Evolutionary conservation across 306 rosid genomes (phyloP).

Genomic region (Ammopiptanthus mongolicus): DNA sequence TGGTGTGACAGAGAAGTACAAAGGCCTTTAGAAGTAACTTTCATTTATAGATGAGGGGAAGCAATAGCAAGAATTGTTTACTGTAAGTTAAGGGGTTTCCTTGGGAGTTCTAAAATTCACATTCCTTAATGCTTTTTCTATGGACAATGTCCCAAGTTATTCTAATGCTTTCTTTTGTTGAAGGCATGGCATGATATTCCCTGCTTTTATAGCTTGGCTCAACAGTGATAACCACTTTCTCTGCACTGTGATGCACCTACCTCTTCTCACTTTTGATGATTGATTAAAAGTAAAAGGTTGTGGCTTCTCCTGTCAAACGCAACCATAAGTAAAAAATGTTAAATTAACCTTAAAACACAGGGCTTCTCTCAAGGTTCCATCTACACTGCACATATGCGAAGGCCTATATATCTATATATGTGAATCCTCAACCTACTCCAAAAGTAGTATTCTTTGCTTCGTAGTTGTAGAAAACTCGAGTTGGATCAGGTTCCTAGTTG

Average conservation of each 20-base stretch:
- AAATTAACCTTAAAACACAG: not conserved
- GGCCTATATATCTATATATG: not conserved
- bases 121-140: conserved; percentile 46
- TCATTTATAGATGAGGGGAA: conserved; percentile 30
- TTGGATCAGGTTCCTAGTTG: not conserved
- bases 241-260: not conserved
- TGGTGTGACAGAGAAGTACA: conserved; percentile 13
- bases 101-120: conserved; percentile 28
- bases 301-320: not conserved
- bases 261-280: conserved; percentile 7
- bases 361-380: not conserved
- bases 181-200: conserved; percentile 46
- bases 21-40: conserved; percentile 12
- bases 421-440: not conserved
- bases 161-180: conserved; percentile 55
- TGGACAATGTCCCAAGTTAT: conserved; percentile 39
- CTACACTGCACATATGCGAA: not conserved
- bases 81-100: conserved; percentile 24
- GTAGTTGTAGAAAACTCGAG: not conserved
- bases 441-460: conserved; percentile 30
- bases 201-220: conserved; percentile 7
- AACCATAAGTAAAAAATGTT: not conserved
- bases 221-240: conserved; percentile 15
- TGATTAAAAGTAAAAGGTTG: not conserved
- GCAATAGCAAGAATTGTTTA: conserved; percentile 18